phyloP scores from a whole-genome alignment of 768 basidiomycete species.

The Hericium coralloides region DNA sequence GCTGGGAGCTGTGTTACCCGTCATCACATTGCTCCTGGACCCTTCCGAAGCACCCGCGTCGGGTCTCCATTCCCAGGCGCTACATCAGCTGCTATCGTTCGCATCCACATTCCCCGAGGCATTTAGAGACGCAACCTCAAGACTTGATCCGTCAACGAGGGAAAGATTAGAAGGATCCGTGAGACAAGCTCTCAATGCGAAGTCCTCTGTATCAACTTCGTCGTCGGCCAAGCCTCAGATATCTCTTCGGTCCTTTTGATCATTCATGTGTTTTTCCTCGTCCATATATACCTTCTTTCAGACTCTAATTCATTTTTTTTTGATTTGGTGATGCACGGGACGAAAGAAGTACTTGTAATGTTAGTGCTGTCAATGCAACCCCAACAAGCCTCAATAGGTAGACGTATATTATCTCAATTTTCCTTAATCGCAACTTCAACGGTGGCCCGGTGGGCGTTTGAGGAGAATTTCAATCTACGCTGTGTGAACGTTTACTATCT shows the following conservation, averaged over 20 bases:
- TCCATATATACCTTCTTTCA: too few relatives aligned
- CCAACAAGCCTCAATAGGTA: too few relatives aligned
- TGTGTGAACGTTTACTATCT: too few relatives aligned
- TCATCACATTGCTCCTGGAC: conserved; percentile 13
- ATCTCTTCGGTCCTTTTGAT: conserved; percentile 13
- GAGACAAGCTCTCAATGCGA: conserved; percentile 9
- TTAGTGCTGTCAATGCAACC: too few relatives aligned
- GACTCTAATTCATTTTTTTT: too few relatives aligned
- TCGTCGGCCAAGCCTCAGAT: conserved; percentile 12
- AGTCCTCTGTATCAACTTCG: not conserved
- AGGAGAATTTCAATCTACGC: too few relatives aligned
- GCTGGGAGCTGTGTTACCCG: conserved; percentile 11
- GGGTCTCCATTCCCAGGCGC: conserved; percentile 12
- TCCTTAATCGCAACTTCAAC: too few relatives aligned
- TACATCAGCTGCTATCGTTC: conserved; percentile 11
- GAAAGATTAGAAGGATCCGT: conserved; percentile 12
- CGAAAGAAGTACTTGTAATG: too few relatives aligned
- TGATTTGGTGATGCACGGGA: too few relatives aligned
- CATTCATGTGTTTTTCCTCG: too few relatives aligned
- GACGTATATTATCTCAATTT: too few relatives aligned
- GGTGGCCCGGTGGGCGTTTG: too few relatives aligned
- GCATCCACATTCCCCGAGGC: conserved; percentile 13
- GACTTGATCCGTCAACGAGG: conserved; percentile 7
- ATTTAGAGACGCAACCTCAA: conserved; percentile 13
- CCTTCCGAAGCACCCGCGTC: conserved; percentile 2